A percentile compares a stretch with the other conserved stretches of the same genome.
Conservation (phyloP, 768 basidiomycete genomes). For the Pleurotus ostreatus region DNA sequence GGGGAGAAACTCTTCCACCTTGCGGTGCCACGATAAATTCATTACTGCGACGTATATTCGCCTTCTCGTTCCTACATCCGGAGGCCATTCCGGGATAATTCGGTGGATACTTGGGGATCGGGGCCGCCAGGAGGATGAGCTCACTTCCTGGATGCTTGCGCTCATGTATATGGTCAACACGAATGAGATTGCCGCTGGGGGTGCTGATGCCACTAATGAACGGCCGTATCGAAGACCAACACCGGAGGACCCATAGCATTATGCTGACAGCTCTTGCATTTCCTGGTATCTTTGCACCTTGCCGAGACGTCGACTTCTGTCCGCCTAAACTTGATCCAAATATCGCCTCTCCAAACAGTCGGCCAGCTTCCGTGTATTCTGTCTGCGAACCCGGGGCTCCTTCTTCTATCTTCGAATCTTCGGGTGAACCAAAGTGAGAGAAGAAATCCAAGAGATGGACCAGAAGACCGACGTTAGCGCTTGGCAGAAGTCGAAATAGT, state of each 20-base stretch:
- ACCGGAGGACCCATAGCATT: neutral
- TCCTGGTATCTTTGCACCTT: neutral
- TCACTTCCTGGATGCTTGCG: too few relatives aligned
- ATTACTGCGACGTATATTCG: too few relatives aligned
- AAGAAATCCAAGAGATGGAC: slow-evolving; percentile 45
- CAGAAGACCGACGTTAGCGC: slow-evolving; percentile 36
- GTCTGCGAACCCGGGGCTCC: neutral
- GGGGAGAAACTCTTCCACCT: too few relatives aligned
- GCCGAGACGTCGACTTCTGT: neutral
- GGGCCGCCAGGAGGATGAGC: too few relatives aligned
- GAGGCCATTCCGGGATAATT: too few relatives aligned
- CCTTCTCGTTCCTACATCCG: too few relatives aligned
- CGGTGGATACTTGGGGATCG: too few relatives aligned
- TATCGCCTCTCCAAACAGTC: neutral
- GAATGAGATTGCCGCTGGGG: too few relatives aligned
- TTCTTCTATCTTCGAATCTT: neutral
- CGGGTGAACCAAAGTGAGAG: neutral
- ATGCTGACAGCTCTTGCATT: slow-evolving; percentile 7
- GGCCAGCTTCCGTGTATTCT: neutral
- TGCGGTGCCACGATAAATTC: too few relatives aligned
- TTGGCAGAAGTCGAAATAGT: slow-evolving; percentile 38
- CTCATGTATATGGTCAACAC: too few relatives aligned
- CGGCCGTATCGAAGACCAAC: neutral
- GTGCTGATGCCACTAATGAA: neutral
- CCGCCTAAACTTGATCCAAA: neutral